phyloP scores from a whole-genome alignment of 805 yeast species.

The Yarrowia phangngaensis region DNA sequence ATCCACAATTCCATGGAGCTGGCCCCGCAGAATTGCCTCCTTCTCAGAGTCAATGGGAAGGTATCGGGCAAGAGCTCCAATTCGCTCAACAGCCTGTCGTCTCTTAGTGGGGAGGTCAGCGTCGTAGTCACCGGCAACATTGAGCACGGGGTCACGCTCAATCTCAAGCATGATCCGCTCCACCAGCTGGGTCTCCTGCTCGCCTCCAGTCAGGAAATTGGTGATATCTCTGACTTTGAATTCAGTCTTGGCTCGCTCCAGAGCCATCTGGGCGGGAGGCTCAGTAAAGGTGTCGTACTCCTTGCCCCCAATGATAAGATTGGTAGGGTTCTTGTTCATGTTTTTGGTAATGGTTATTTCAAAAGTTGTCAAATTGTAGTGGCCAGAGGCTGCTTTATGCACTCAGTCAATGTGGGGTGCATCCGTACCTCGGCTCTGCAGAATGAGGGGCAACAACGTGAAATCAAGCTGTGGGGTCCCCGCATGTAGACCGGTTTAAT shows the following conservation, averaged over 20 bases:
- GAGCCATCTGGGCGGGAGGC: slow-evolving; percentile 41
- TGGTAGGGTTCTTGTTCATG: slow-evolving; percentile 6
- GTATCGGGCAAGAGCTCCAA: slow-evolving; percentile 35
- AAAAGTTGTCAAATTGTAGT: too few relatives aligned
- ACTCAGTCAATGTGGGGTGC: too few relatives aligned
- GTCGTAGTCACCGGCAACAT: slow-evolving; percentile 47
- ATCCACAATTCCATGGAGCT: slow-evolving; percentile 46
- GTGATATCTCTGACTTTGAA: slow-evolving; percentile 43
- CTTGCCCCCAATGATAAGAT: slow-evolving; percentile 21
- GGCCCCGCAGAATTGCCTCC: slow-evolving; percentile 32
- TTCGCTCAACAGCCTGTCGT: slow-evolving; percentile 38
- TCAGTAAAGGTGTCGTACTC: slow-evolving; percentile 36
- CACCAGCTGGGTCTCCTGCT: slow-evolving; percentile 41
- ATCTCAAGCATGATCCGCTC: slow-evolving; percentile 44
- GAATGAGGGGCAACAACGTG: too few relatives aligned
- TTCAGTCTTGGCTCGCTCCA: slow-evolving; percentile 41
- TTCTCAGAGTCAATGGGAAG: slow-evolving; percentile 34
- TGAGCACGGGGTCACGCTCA: slow-evolving; percentile 55
- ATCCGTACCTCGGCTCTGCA: too few relatives aligned
- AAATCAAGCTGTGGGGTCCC: too few relatives aligned
- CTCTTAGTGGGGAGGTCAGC: slow-evolving; percentile 44
- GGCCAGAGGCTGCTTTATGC: too few relatives aligned
- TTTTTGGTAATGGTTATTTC: too few relatives aligned
- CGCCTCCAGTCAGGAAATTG: slow-evolving; percentile 45
- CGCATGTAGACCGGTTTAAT: too few relatives aligned